phyloP scores from a whole-genome alignment of 2,329 filamentous ascomycete species.

The Bipolaris cookei region DNA sequence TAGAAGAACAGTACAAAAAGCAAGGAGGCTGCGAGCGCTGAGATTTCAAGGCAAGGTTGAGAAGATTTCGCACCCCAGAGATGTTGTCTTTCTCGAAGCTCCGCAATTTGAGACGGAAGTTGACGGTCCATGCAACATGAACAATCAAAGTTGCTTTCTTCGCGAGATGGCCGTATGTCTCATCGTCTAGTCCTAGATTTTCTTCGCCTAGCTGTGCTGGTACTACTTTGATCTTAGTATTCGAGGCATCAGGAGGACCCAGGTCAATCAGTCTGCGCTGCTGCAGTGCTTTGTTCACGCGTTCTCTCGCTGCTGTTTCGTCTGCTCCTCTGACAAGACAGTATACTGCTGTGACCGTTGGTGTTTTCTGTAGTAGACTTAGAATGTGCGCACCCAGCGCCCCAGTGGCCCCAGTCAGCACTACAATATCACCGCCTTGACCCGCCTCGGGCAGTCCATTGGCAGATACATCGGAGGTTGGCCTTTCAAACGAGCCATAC shows the following conservation, averaged over 20 bases:
- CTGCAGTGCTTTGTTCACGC: slow-evolving; percentile 44
- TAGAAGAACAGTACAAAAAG: slow-evolving; percentile 61
- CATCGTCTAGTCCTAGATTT: slow-evolving; percentile 56
- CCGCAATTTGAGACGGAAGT: slow-evolving; percentile 64
- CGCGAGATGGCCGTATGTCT: slow-evolving; percentile 52
- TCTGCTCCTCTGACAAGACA: slow-evolving; percentile 62
- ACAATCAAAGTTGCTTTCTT: slow-evolving; percentile 60
- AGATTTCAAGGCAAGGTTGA: slow-evolving; percentile 53
- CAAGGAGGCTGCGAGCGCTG: slow-evolving; percentile 38
- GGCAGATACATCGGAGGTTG: neutral
- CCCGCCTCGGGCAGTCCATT: slow-evolving; percentile 6
- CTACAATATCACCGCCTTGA: slow-evolving; percentile 22
- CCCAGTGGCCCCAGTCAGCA: slow-evolving; percentile 60
- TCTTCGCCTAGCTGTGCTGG: slow-evolving; percentile 56
- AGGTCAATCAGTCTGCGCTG: slow-evolving; percentile 41
- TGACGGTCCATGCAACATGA: slow-evolving; percentile 70
- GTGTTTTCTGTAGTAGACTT: slow-evolving; percentile 50
- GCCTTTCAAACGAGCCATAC: slow-evolving; percentile 54
- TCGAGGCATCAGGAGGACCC: slow-evolving; percentile 11
- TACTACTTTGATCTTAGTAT: slow-evolving; percentile 55
- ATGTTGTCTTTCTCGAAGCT: slow-evolving; percentile 64
- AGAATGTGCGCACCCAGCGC: slow-evolving; percentile 61
- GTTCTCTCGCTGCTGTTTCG: slow-evolving; percentile 38
- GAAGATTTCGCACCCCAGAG: slow-evolving; percentile 56
- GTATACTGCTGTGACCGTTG: slow-evolving; percentile 56